These are phyloP conservation scores for Debaryomyces fabryi DNA, from an alignment of 1,139 yeast genomes.

Conservation along the genomic window DNA sequence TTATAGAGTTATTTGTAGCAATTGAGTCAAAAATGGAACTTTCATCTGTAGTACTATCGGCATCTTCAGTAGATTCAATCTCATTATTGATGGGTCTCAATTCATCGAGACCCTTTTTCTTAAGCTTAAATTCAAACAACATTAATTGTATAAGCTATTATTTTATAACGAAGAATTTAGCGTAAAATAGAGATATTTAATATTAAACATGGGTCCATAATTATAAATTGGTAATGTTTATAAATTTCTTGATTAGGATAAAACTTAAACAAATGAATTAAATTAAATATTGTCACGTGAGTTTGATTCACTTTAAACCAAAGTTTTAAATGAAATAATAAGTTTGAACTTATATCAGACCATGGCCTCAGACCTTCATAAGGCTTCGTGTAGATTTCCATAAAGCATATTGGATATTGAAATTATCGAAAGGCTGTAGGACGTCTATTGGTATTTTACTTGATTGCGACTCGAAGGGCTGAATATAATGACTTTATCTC, in stretches of 20 bases:
- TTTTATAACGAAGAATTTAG: background rate
- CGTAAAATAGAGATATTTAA: background rate
- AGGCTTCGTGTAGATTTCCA: too few species aligned
- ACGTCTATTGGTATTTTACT: too few species aligned
- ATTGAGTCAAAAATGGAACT: constrained; percentile 15
- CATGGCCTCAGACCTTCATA: too few species aligned
- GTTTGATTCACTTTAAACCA: background rate
- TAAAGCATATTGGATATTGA: too few species aligned
- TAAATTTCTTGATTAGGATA: background rate
- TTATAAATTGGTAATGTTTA: background rate
- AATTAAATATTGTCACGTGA: background rate
- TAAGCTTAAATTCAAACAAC: background rate
- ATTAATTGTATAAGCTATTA: background rate
- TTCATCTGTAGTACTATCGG: constrained; percentile 10
- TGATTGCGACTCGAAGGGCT: too few species aligned
- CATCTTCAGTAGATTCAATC: background rate
- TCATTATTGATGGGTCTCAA: background rate
- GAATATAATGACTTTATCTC: too few species aligned
- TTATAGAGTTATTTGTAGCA: constrained; percentile 5
- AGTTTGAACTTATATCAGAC: too few species aligned
- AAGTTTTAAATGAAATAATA: too few species aligned
- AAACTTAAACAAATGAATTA: constrained; percentile 1
- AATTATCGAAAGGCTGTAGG: too few species aligned
- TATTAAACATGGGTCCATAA: background rate
- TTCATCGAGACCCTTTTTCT: background rate